Percentiles rank a stretch among this genome's conserved stretches.
Conservation (phyloP, 805 yeast species). For the Saccharomycopsis fibuligera region DNA sequence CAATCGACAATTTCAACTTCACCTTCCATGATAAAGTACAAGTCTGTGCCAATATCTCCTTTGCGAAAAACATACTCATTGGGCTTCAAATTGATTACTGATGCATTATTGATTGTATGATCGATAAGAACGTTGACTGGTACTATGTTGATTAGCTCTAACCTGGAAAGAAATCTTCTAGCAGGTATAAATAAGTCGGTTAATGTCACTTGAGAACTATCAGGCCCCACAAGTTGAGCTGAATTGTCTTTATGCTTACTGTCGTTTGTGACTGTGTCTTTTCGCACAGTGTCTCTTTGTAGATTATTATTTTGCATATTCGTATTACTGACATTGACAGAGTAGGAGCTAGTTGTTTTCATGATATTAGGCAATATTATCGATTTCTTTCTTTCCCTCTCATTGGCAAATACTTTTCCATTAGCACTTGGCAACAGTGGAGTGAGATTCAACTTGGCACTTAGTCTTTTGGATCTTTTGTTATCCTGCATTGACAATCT, state of each 20-base stretch:
- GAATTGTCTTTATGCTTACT: neutral
- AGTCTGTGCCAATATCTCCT: conserved; percentile 55
- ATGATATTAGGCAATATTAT: conserved; percentile 13
- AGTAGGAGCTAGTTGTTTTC: neutral
- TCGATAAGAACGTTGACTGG: conserved; percentile 9
- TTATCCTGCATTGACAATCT: conserved; percentile 66
- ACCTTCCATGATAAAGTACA: conserved; percentile 61
- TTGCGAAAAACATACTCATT: conserved; percentile 56
- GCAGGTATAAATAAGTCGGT: conserved; percentile 7
- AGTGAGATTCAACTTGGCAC: conserved; percentile 4
- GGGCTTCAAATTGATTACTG: conserved; percentile 29
- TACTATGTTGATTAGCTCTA: conserved; percentile 1
- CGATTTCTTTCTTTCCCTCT: conserved; percentile 10
- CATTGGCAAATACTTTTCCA: neutral
- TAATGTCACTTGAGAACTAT: neutral
- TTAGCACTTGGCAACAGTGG: neutral
- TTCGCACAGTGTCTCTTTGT: neutral
- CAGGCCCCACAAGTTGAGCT: neutral
- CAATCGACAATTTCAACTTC: conserved; percentile 60
- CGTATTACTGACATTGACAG: conserved; percentile 1
- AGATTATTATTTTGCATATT: neutral
- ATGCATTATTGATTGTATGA: conserved; percentile 1
- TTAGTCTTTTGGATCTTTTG: conserved; percentile 28
- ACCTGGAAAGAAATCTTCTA: conserved; percentile 3
- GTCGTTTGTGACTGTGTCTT: neutral